Base-by-base conservation (phyloP, 306 rosid species). In the Malus sieversii region DNA sequence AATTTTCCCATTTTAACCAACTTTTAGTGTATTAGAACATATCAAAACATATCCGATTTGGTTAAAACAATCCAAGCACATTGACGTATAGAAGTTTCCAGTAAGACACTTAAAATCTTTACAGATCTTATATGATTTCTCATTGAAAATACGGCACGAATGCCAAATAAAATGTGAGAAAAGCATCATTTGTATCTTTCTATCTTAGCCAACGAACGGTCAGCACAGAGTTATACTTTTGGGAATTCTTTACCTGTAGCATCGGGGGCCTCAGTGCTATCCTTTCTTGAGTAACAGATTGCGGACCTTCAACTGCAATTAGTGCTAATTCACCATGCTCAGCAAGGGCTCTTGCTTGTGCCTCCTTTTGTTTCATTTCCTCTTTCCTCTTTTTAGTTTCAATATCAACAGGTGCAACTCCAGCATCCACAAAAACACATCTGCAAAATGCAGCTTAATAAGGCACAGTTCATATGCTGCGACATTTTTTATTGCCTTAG, bases 351-450 rank as follows among this genome's bases (percentile, higher is more conserved):
- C 90, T 90, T 71, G 81, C 78, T 81, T 89, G 93, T 55, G 88
- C 93, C 35, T 89, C 93, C 87, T 84, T 88, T 86, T 80, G 80
- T 85, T 84, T 92, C 84, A 89, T 92, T 88, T 92, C 98, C 73
- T 88, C 92, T 85, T 95, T 95, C 88, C 88, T 86, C 89, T 77
- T 95, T 87, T 79, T 95, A 11, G 93, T 90, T 85, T 92, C 98
- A 66, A 92, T 87, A 87, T 95, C 99, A 23, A 90, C 81, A 32
- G 84, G 86, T 8, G 96, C 90, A 80, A 95, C 90, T 86, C 99
- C 99, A 78, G 98, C 92, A 73, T 95, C 99, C 78, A 89, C 97
- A 89, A 92, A 95, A 74, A 95, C 97, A 79, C 96, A 80, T 88
- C 99, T 95, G 87, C 55, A 83, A 78, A 82, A 64, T 74, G 71